Evolutionary conservation across 1,284 basidiomycete genomes (phyloP), one percentile per base, ranked within the genome.

Genomic region (Cutaneotrichosporon spelunceum): DNA sequence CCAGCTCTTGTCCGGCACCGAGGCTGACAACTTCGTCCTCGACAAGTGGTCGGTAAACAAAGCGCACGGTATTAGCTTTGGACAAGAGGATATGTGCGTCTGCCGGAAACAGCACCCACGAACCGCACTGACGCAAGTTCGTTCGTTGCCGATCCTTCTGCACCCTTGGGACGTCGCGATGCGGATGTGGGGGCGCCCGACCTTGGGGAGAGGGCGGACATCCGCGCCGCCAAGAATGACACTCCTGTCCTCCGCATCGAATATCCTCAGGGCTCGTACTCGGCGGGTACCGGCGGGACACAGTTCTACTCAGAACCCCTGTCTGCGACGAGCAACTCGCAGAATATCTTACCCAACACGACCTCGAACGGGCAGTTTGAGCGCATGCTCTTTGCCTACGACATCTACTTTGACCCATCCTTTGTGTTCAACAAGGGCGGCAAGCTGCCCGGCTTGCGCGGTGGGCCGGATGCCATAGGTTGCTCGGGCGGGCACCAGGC

Each of bases 381-480:
- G 71, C 59, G 73, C 39, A 74, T 76, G 72, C 61, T 76, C 47
- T 56, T 75, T 48, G 57, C 64, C 24, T 75, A 78, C 64, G 75
- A 74, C 63, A 61, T 78, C 33, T 77, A 67, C 68, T 77, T 77
- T 55, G 71, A 73, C 4, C 21, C 60, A 4, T n/a, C 23, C 30
- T 23, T 26, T 61, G 62, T 61, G 19, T 66, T 57, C 57, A 73
- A 73, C 59, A 66, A 68, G 48, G 79, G 78, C 10, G 79, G 79
- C n/a, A 80, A 80, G 65, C 70, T 80, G 3, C 77, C 79, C 4
- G 79, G 79, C 21, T 63, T 80, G 27, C 64, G 78, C 56, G 79
- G 78, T 24, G 79, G 79, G 9, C 66, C 71, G 0, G 73, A 75
- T 47, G 13, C 69, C 0, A 49, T 45, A 9, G 78, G 77, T 5